Base-by-base conservation (phyloP, 2,329 filamentous ascomycete genomes). In the Pseudogymnoascus sp. region DNA sequence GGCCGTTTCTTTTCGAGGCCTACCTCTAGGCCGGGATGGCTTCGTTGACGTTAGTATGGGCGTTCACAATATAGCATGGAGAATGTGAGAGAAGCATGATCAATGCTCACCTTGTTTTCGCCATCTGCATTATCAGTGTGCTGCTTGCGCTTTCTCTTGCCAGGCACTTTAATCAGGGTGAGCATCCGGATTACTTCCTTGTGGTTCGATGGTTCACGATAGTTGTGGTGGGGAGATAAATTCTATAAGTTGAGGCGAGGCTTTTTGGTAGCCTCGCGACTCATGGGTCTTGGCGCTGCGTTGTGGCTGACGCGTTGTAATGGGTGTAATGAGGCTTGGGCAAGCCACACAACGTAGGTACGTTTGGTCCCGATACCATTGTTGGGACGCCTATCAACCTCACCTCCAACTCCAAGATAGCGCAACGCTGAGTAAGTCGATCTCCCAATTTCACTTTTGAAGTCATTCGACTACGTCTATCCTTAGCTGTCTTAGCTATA, bases 161-260 rank as follows among this genome's bases (percentile, higher is more conserved):
- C 72, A 1, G 68, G 68, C 17, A 73, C 67, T 38, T 68, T 70
- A 35, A 74, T 72, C 5, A 71, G 69, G 28, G 72, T 74, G 28
- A 68, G 66, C 23, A 57, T 57, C 28, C 50, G 50, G 50, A 57
- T 57, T 57, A 11, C n/a, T 35, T 57, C 26, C 28, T 57, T 57
- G 50, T 57, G 17, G 50, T 57, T 57, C 28, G 50, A 57, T 35
- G 50, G 4, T 57, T 33, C 50, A 28, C 50, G 11, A 33, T 33
- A 21, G 50, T 35, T 57, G 28, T 33, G 17, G 28, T 57, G 50
- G 50, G 50, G 50, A 33, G 28, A 57, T 57, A 33, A 57, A 21
- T 57, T 57, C 26, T 19, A 33, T 19, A 21, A 57, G 4, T 57
- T 57, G 50, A 33, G 50, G 28, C 50, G 21, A 57, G 50, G 50